These are phyloP conservation scores for Elsinoe arachidis DNA, from an alignment of 2,329 filamentous ascomycete species.

Conservation along the genomic window DNA sequence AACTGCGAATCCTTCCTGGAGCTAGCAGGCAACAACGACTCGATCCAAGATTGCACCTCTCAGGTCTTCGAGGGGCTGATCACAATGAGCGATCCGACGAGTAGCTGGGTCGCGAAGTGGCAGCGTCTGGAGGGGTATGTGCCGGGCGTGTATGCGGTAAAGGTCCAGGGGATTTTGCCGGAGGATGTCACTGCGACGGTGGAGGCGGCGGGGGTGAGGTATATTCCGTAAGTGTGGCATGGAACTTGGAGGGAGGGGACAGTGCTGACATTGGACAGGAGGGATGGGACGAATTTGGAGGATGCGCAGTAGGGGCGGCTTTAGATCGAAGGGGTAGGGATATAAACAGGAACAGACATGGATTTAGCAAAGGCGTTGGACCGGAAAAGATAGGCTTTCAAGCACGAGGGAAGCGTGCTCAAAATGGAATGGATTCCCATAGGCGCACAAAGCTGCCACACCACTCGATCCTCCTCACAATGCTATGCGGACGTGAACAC, in stretches of 20 bases:
- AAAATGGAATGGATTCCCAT: not conserved
- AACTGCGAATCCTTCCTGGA: slow-evolving; percentile 94
- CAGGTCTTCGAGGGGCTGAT: slow-evolving; percentile 93
- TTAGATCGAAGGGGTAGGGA: not conserved
- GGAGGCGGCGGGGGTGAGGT: slow-evolving; percentile 53
- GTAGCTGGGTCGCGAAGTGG: slow-evolving; percentile 95
- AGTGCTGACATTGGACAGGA: not conserved
- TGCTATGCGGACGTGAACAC: too few species aligned
- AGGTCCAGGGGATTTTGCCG: slow-evolving; percentile 72
- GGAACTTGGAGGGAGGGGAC: not conserved
- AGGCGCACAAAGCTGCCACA: not conserved
- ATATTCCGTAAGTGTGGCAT: slow-evolving; percentile 43
- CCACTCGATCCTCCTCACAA: too few species aligned
- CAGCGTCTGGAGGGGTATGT: slow-evolving; percentile 85
- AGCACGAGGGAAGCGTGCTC: not conserved
- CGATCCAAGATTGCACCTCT: slow-evolving; percentile 86
- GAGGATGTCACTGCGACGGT: slow-evolving; percentile 48
- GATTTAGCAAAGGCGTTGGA: not conserved
- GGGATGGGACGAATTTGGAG: slow-evolving; percentile 9
- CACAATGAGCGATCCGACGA: slow-evolving; percentile 68
- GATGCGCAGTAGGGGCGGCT: not conserved
- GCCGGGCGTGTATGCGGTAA: slow-evolving; percentile 83
- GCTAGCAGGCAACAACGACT: slow-evolving; percentile 62
- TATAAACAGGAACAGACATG: not conserved
- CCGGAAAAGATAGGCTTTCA: not conserved